phyloP scores from a whole-genome alignment of 306 rosid species.

The Amphicarpaea edgeworthii region DNA sequence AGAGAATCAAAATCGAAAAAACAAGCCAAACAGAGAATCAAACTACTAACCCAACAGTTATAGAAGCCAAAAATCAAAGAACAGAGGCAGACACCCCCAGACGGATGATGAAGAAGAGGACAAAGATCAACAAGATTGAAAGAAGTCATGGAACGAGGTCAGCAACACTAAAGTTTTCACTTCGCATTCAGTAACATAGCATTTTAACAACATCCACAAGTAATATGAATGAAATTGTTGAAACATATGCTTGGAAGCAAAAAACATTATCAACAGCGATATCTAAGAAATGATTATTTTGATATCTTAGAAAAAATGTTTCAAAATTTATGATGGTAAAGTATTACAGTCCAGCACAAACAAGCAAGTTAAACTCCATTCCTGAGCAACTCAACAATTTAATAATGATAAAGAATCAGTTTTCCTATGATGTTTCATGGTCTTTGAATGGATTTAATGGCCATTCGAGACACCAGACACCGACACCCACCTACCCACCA shows the following conservation, averaged over 20 bases:
- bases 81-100: too few relatives aligned
- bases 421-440: background rate
- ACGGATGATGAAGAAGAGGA: too few relatives aligned
- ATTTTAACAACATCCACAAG: background rate
- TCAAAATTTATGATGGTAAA: background rate
- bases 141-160: too few relatives aligned
- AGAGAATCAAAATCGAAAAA: background rate
- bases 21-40: background rate
- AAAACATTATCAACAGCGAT: background rate
- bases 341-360: slow-evolving; percentile 23
- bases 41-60: background rate
- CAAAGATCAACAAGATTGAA: too few relatives aligned
- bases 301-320: background rate
- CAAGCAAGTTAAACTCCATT: background rate
- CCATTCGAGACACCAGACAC: background rate
- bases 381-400: slow-evolving; percentile 13
- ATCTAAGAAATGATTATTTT: slow-evolving; percentile 13
- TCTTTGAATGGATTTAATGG: background rate
- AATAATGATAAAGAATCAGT: background rate
- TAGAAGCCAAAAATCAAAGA: background rate
- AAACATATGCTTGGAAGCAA: background rate
- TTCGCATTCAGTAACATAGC: too few relatives aligned
- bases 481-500: too few relatives aligned
- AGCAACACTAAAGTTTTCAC: too few relatives aligned
- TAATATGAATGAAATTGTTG: slow-evolving; percentile 4